phyloP scores from a whole-genome alignment of 306 rosid genomes.

The Leucaena leucocephala region DNA sequence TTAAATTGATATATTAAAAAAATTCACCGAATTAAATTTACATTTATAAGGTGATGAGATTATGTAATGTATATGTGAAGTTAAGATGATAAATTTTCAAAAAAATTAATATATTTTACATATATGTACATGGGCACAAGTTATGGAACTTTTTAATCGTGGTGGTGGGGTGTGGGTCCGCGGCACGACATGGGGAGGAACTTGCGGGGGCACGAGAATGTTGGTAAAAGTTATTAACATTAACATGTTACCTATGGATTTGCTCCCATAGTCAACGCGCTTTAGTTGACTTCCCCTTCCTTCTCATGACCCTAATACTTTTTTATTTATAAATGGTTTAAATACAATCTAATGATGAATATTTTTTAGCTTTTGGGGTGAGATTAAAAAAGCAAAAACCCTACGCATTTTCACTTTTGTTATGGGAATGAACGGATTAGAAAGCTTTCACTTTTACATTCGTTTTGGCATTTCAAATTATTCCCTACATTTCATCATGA shows the following conservation, averaged over 20 bases:
- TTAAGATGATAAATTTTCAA: no score
- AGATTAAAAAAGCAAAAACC: no score
- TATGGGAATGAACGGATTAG: not conserved
- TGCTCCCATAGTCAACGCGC: not conserved
- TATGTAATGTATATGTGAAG: no score
- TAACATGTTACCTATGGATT: not conserved
- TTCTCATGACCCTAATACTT: no score
- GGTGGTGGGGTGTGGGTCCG: slow-evolving; percentile 29
- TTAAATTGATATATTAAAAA: not conserved
- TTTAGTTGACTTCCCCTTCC: not conserved
- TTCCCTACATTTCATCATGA: not conserved
- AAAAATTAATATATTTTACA: no score
- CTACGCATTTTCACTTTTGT: not conserved
- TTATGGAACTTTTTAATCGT: no score
- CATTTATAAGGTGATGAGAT: no score
- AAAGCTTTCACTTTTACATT: not conserved
- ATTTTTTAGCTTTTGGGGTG: no score
- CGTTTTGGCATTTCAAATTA: not conserved
- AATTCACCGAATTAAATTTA: not conserved
- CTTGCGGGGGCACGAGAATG: slow-evolving; percentile 34
- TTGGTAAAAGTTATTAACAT: not conserved
- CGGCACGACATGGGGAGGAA: slow-evolving; percentile 30
- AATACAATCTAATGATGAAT: no score
- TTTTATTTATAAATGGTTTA: no score
- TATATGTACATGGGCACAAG: no score